Evolutionary conservation across 305 asterid species (phyloP), one percentile per base, ranked within the genome.

Genomic region (Solanum chacoense): DNA sequence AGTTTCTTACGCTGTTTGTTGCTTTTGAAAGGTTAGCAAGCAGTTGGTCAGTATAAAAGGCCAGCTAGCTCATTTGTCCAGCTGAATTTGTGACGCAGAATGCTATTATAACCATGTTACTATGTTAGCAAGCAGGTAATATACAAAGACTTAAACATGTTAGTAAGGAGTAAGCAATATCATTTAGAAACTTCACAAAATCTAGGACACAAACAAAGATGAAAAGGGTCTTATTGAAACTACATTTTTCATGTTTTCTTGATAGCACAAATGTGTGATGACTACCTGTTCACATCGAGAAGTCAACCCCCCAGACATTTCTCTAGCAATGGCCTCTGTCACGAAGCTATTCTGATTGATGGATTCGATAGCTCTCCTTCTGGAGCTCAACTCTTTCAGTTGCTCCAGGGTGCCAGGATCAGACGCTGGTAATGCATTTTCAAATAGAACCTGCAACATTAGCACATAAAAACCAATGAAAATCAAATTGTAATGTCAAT

Each of bases 301-400:
- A 42, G 97, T 93, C 38, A 94, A 92, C 3, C 95, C 98, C 85
- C 98, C 96, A 3, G 96, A 94, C 92, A 95, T 93, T 92, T 94
- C 97, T 90, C 95, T 93, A 6, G 97, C 98, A 88, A 93, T 90
- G 72, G 97, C 96, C 36, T 93, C 95, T 3, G 98, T 91, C 59
- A 93, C 38, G 80, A 59, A 90, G 91, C 90, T 91, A 90, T 89
- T 92, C 55, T 92, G 91, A 28, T 92, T 93, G 24, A 92, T 93
- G 74, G 92, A 91, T 85, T 92, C 94, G 10, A 95, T 90, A 20
- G 92, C 94, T 90, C 92, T 93, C 55, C 98, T 95, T 81, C 90
- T 94, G 88, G 93, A 93, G 92, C 95, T 96, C 91, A 93, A 67
- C 88, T 95, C 97, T 91, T 93, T 92, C 67, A 94, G 91, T 84